Conservation (phyloP, 768 basidiomycete genomes). For the Panaeolus papilionaceus region DNA sequence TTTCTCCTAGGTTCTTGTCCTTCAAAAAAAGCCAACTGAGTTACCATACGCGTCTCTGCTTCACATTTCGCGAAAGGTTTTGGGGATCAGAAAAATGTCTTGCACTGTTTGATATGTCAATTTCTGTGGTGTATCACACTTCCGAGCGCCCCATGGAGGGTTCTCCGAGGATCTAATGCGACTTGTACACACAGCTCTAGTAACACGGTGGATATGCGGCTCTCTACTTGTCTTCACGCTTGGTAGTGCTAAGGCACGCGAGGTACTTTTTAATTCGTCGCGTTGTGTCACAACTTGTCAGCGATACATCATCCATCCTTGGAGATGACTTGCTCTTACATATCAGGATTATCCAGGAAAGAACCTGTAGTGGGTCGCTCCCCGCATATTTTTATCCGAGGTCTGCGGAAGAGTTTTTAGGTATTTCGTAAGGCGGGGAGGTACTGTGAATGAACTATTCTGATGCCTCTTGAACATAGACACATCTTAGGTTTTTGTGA, state of each 20-base stretch:
- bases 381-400: background rate
- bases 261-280: background rate
- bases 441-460: background rate
- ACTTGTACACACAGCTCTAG: background rate
- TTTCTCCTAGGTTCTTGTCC: background rate
- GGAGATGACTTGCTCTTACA: background rate
- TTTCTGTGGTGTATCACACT: background rate
- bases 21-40: background rate
- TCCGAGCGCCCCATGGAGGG: background rate
- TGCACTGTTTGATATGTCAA: background rate
- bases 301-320: too few species aligned
- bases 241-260: background rate
- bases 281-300: too few species aligned
- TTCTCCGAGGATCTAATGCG: background rate
- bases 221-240: background rate
- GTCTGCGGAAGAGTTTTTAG: background rate
- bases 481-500: background rate
- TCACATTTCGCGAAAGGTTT: background rate
- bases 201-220: background rate
- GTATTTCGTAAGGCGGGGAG: too few species aligned
- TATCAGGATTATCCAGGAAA: background rate
- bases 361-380: too few species aligned
- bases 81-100: conserved; percentile 1
- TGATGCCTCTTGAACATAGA: background rate
- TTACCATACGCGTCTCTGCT: background rate